Evolutionary conservation across 331 rosid species (phyloP).

Genomic region (Cucumis variabilis): DNA sequence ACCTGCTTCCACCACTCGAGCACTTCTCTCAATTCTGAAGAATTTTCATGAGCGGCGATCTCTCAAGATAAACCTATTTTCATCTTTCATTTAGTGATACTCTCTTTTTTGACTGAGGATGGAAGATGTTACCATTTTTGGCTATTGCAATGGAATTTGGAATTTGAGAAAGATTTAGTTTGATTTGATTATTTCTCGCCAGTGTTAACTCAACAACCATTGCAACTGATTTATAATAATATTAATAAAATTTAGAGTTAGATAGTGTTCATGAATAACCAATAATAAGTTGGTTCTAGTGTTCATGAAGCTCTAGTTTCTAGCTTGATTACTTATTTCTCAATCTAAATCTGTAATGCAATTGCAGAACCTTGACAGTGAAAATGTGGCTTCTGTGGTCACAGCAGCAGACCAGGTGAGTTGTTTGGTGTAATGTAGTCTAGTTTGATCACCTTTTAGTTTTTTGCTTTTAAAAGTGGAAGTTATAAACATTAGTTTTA

Average conservation of each 20-base stretch:
- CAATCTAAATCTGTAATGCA: background rate
- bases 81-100: background rate
- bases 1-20: slow-evolving; percentile 51
- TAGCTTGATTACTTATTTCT: background rate
- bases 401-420: slow-evolving; percentile 86
- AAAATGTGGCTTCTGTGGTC: slow-evolving; percentile 79
- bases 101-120: background rate
- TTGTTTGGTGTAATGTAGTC: slow-evolving; percentile 11
- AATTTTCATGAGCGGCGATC: slow-evolving; percentile 71
- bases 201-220: background rate
- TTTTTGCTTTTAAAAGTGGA: too few relatives aligned
- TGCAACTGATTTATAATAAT: background rate
- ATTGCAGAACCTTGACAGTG: slow-evolving; percentile 64
- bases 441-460: too few relatives aligned
- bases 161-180: too few relatives aligned
- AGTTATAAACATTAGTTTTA: too few relatives aligned
- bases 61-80: slow-evolving; percentile 64
- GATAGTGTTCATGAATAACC: background rate
- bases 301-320: background rate
- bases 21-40: slow-evolving; percentile 69
- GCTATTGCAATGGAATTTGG: background rate
- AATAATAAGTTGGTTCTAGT: background rate
- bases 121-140: background rate
- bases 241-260: background rate
- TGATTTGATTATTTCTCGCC: background rate